These are phyloP conservation scores for Taxawa tesnikishii DNA, from an alignment of 2,329 filamentous ascomycete genomes.

Conservation along the genomic window DNA sequence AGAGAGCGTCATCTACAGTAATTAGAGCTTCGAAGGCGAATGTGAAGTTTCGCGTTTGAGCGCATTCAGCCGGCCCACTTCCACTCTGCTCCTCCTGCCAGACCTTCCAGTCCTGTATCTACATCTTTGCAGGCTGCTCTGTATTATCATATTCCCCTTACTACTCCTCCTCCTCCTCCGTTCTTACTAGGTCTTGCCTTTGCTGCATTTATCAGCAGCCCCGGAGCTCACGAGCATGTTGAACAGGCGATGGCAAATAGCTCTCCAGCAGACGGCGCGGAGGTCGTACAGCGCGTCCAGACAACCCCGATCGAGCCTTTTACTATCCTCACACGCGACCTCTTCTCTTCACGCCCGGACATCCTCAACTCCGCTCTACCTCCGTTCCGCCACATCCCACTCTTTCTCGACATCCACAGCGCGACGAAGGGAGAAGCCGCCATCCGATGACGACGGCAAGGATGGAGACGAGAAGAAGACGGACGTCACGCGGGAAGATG, in stretches of 20 bases:
- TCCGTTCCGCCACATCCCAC: conserved; percentile 14
- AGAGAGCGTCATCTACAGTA: too few relatives aligned
- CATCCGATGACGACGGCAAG: conserved; percentile 32
- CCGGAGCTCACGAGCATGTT: conserved; percentile 8
- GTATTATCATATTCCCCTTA: too few relatives aligned
- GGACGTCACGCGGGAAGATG: conserved; percentile 21
- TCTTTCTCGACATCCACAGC: conserved; percentile 29
- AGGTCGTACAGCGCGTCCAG: conserved; percentile 15
- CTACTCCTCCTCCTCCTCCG: too few relatives aligned
- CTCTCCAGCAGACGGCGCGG: conserved; percentile 22
- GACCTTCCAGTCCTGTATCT: too few relatives aligned
- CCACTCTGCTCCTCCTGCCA: too few relatives aligned
- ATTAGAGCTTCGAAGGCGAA: too few relatives aligned
- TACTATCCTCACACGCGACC: conserved; percentile 8
- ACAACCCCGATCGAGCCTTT: conserved; percentile 15
- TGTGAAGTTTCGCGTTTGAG: too few relatives aligned
- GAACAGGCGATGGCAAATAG: conserved; percentile 51
- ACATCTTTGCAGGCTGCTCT: too few relatives aligned
- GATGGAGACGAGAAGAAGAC: conserved; percentile 26
- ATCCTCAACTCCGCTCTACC: conserved; percentile 10
- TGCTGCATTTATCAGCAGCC: too few relatives aligned
- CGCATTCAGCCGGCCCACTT: too few relatives aligned
- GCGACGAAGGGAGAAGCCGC: conserved; percentile 44
- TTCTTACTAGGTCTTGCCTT: too few relatives aligned
- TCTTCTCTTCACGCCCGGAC: conserved; percentile 8